Percentiles rank a stretch among this genome's conserved stretches.
These are phyloP conservation scores for Suillus cothurnatus DNA, from an alignment of 768 basidiomycete species.

Conservation along the genomic window DNA sequence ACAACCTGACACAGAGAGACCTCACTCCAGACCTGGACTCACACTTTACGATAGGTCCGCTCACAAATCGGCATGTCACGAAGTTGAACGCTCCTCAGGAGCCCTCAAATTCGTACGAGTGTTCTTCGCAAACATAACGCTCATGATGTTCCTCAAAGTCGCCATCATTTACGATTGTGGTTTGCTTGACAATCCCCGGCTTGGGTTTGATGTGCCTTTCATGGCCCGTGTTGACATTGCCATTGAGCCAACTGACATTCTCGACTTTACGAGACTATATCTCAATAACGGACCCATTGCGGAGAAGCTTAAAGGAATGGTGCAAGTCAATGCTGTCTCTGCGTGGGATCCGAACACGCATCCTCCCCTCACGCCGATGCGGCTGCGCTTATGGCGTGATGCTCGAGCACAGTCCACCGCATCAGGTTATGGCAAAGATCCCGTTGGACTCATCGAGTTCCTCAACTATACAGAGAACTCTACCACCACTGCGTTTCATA, in stretches of 20 bases:
- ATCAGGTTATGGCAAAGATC: neutral
- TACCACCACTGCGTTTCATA: constrained; percentile 12
- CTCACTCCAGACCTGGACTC: neutral
- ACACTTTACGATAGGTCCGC: constrained; percentile 11
- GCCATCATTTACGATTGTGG: constrained; percentile 18
- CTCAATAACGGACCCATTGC: constrained; percentile 10
- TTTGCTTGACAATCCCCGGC: constrained; percentile 11
- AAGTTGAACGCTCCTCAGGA: constrained; percentile 18
- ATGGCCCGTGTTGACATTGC: constrained; percentile 19
- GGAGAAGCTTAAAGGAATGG: constrained; percentile 16
- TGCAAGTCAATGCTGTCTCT: constrained; percentile 15
- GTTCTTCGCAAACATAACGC: constrained; percentile 11
- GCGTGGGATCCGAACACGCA: neutral
- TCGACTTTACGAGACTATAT: constrained; percentile 11
- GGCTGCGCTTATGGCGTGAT: constrained; percentile 12
- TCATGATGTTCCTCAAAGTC: constrained; percentile 12
- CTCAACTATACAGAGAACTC: constrained; percentile 21
- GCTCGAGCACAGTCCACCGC: constrained; percentile 6
- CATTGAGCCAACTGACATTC: constrained; percentile 16
- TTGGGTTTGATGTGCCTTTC: constrained; percentile 19
- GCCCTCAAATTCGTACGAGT: constrained; percentile 18
- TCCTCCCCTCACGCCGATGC: constrained; percentile 14
- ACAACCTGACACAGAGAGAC: neutral
- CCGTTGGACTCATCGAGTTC: constrained; percentile 20
- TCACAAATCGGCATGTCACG: constrained; percentile 16